Percentiles rank a stretch among this genome's conserved stretches.
phyloP scores from a whole-genome alignment of 768 basidiomycete species.

The Amanita brunnescens region DNA sequence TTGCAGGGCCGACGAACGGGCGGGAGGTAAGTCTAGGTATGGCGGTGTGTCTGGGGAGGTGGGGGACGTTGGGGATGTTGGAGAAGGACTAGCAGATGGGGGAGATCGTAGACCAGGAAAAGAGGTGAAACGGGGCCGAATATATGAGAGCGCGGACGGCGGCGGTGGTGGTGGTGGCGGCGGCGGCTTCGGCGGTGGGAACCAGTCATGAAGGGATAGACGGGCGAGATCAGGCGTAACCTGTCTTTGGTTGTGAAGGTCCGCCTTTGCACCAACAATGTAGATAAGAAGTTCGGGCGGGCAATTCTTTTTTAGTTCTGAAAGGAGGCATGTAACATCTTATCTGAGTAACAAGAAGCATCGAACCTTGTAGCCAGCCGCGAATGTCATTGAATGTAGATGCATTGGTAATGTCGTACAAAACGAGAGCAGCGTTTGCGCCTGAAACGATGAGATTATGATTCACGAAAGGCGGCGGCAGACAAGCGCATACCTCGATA shows the following conservation, averaged over 20 bases:
- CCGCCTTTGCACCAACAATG: constrained; percentile 91
- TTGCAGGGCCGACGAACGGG: constrained; percentile 41
- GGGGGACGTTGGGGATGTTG: constrained; percentile 32
- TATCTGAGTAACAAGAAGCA: constrained; percentile 11
- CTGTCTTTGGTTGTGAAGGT: constrained; percentile 61
- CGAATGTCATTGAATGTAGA: constrained; percentile 84
- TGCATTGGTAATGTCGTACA: constrained; percentile 92
- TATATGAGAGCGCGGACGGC: constrained; percentile 62
- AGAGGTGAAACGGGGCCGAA: constrained; percentile 71
- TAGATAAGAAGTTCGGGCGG: constrained; percentile 85
- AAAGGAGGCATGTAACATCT: constrained; percentile 13
- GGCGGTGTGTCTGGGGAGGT: constrained; percentile 51
- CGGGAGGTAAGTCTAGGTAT: constrained; percentile 53
- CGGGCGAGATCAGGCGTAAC: constrained; percentile 78
- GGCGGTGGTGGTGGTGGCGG: constrained; percentile 54
- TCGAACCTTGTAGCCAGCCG: constrained; percentile 82
- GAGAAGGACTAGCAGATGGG: constrained; percentile 33
- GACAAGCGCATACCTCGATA: constrained; percentile 50
- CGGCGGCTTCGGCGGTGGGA: constrained; percentile 69
- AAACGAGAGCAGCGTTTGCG: constrained; percentile 86
- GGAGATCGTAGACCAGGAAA: constrained; percentile 60
- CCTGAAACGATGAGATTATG: constrained; percentile 32
- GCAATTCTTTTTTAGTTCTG: constrained; percentile 88
- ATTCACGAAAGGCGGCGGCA: constrained; percentile 3
- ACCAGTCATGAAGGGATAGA: constrained; percentile 81